phyloP scores from a whole-genome alignment of 192 early-diverging fungal genomes.

The Backusella psychrophila region DNA sequence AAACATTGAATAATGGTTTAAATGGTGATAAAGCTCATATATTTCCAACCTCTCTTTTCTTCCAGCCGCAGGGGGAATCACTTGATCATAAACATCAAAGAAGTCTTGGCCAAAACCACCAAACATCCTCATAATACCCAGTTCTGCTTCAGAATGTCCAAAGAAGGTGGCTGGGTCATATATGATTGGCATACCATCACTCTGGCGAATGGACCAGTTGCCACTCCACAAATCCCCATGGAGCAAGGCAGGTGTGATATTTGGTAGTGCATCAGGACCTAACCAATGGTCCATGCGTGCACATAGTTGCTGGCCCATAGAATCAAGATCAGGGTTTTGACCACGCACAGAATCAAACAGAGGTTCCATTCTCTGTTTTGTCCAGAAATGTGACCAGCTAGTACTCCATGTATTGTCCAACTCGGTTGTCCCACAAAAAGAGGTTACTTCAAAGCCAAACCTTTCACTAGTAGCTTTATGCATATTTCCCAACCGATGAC shows the following conservation, averaged over 20 bases:
- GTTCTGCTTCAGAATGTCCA: neutral
- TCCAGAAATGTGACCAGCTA: neutral
- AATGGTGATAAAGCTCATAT: slow-evolving; percentile 9
- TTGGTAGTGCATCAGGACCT: neutral
- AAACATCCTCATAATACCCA: slow-evolving; percentile 8
- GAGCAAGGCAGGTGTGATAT: neutral
- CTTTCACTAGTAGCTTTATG: neutral
- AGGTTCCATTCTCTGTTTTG: neutral
- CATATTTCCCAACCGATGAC: neutral
- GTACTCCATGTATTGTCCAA: neutral
- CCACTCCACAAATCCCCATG: slow-evolving; percentile 9
- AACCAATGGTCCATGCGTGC: neutral
- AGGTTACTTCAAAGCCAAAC: neutral
- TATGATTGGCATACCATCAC: neutral
- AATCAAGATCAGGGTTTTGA: neutral
- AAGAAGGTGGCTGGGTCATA: neutral
- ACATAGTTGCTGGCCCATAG: neutral
- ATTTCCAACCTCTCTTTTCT: neutral
- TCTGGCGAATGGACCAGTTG: neutral
- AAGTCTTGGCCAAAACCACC: neutral
- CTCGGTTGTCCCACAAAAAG: neutral
- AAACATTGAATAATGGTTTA: slow-evolving; percentile 10
- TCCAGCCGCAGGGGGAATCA: too few relatives aligned
- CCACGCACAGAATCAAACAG: neutral
- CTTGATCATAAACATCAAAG: neutral